Evolutionary conservation across 1,284 basidiomycete genomes (phyloP).

Genomic region (Serendipita sp.): DNA sequence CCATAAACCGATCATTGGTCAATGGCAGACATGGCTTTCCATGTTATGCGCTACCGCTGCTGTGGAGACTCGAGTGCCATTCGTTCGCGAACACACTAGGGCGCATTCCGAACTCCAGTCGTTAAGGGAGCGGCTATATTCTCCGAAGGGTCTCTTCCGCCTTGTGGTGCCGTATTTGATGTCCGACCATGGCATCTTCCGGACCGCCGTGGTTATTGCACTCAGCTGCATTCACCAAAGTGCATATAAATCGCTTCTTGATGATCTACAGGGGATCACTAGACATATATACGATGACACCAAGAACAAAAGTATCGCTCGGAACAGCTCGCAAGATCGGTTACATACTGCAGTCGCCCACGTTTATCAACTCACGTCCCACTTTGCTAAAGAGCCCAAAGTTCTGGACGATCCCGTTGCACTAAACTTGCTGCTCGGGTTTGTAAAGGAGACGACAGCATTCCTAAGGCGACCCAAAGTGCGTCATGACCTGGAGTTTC

Average conservation of each 20-base stretch:
- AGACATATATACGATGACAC: conserved; percentile 73
- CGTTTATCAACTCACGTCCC: conserved; percentile 77
- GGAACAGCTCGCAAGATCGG: conserved; percentile 61
- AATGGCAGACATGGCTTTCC: conserved; percentile 82
- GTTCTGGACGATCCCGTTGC: conserved; percentile 59
- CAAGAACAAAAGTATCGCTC: conserved; percentile 38
- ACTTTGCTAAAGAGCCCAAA: conserved; percentile 57
- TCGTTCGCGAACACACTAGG: conserved; percentile 53
- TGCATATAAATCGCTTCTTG: conserved; percentile 69
- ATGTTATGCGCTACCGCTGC: conserved; percentile 69
- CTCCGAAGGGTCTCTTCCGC: conserved; percentile 70
- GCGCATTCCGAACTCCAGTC: conserved; percentile 53
- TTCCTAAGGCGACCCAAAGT: conserved; percentile 62
- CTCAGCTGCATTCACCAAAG: conserved; percentile 73
- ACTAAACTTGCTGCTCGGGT: conserved; percentile 69
- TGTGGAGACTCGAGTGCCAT: conserved; percentile 42
- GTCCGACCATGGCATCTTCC: conserved; percentile 70
- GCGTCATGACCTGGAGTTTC: conserved; percentile 65
- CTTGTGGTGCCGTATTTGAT: conserved; percentile 79
- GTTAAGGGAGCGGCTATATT: conserved; percentile 61
- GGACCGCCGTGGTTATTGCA: conserved; percentile 75
- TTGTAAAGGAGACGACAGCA: conserved; percentile 68
- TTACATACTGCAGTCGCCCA: conserved; percentile 82
- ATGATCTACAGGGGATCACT: conserved; percentile 68
- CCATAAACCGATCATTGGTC: conserved; percentile 52